Percentiles rank a stretch among this genome's conserved stretches.
phyloP scores from a whole-genome alignment of 495 filamentous ascomycete genomes.

The Collariella sp. region DNA sequence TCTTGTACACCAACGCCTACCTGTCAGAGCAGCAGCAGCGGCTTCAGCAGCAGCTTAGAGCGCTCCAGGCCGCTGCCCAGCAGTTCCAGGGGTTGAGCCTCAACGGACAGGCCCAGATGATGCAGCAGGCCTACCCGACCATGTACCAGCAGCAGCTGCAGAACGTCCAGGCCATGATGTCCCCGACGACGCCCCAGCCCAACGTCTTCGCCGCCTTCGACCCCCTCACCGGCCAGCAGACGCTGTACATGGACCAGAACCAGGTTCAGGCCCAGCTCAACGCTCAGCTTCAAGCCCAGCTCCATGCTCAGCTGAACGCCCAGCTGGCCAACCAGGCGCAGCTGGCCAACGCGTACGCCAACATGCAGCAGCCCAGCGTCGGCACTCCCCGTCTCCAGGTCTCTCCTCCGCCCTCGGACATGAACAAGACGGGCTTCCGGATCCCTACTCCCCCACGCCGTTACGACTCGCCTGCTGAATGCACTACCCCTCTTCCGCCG shows the following conservation, averaged over 20 bases:
- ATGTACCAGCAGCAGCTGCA: slow-evolving; percentile 41
- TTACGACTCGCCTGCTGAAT: slow-evolving; percentile 49
- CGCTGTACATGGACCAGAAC: slow-evolving; percentile 47
- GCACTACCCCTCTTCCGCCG: slow-evolving; percentile 60
- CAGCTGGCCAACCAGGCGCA: slow-evolving; percentile 27
- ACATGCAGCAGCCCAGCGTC: slow-evolving; percentile 33
- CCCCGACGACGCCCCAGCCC: slow-evolving; percentile 29
- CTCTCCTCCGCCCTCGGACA: slow-evolving; percentile 59
- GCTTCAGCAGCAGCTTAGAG: slow-evolving; percentile 53
- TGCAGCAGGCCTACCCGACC: slow-evolving; percentile 37
- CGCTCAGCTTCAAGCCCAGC: slow-evolving; percentile 15
- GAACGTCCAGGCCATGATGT: slow-evolving; percentile 64
- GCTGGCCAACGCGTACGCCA: slow-evolving; percentile 19
- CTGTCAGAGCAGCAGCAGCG: slow-evolving; percentile 83
- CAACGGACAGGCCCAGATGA: slow-evolving; percentile 36
- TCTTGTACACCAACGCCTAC: slow-evolving; percentile 77
- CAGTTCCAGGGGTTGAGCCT: slow-evolving; percentile 72
- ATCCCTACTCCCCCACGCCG: slow-evolving; percentile 65
- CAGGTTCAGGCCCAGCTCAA: slow-evolving; percentile 33
- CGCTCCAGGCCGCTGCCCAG: slow-evolving; percentile 53
- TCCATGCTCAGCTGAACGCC: slow-evolving; percentile 37
- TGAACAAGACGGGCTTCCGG: slow-evolving; percentile 43
- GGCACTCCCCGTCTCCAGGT: slow-evolving; percentile 60
- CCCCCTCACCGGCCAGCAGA: slow-evolving; percentile 70
- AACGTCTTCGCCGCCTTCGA: slow-evolving; percentile 77